Evolutionary conservation across 345 rosid genomes (phyloP), one percentile per base, ranked within the genome.

Genomic region (Dipteronia sinensis): DNA sequence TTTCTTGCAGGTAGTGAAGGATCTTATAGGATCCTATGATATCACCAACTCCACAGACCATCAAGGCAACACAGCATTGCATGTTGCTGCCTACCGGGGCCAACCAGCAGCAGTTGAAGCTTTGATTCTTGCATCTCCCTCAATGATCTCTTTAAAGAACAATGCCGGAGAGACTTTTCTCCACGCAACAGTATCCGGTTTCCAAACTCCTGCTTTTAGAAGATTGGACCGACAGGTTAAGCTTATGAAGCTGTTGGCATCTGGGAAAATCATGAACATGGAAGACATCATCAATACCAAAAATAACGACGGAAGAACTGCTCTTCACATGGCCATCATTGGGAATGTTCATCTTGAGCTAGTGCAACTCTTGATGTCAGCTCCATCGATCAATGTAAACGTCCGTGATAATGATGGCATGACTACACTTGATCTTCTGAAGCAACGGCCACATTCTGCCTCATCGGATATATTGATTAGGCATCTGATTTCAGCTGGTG

Each of bases 361-460:
- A 4, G 94, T 90, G 53, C 87, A 89, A 86, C 86, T 95, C 64
- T 87, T 95, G 71, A 89, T 93, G 88, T 86, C 90, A 62, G 93
- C 89, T 29, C 85, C 66, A 66, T 89, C 87, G 1, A 89, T 92
- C 59, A 77, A 92, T 77, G 90, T 95, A 22, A 95, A 95, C 76
- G 75, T 85, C 42, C 80, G 83, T 1, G 95, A 93, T 71, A 84
- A 79, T 6, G 81, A 92, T 71, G 93, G 95, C 68, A 82, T 92
- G 98, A 90, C 94, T 73, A 89, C 98, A 0, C 98, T 93, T 10
- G 98, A 93, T 85, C 88, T 93, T 4, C 93, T 95, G 44, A 88
- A 82, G 81, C 92, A 85, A 69, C 82, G 86, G 63, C 94, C 95
- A 5, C 85, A 69, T 7, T 88, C 92, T 72, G 90, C 91, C 1